Base-by-base conservation (phyloP, 2,329 filamentous ascomycete species). In the Aspergillus tubingensis region DNA sequence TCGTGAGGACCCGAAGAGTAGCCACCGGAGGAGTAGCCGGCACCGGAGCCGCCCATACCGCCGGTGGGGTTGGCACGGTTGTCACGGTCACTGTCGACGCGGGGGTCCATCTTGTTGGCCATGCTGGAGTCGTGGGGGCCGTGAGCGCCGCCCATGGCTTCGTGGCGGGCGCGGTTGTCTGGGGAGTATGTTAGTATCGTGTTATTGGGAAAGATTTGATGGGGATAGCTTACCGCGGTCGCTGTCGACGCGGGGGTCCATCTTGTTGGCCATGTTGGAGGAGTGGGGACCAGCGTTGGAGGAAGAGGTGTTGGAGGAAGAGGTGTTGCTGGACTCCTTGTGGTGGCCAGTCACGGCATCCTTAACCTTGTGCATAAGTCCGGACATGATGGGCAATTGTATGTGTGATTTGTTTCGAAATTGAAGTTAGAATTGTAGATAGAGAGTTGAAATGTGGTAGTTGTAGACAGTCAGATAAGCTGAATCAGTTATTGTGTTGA, bases 301-400 rank as follows among this genome's bases (percentile, higher is more conserved):
- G 27, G 64, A 50, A 17, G 44, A 30, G 17, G 17, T 19, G 17
- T 60, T 64, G 47, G 58, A 54, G 25, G 64, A 51, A 17, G 44
- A 17, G 5, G 52, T 60, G 43, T 30, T 50, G 30, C 59, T 61
- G 38, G 64, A 60, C 21, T 52, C n/a, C 23, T 65, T 55, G 59
- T 72, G 66, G 61, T 74, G 65, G 23, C 73, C 68, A 43, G 63
- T 65, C 54, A 81, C 52, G 61, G 69, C 76, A 8, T 80, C 75
- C 71, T 81, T 81, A 39, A 79, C 76, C 63, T 81, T 82, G 68
- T 81, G 74, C 58, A 80, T 68, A 57, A 79, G 71, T 52, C 65
- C 64, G 57, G 78, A 79, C 79, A 81, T 81, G 57, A 58, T 74
- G 76, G 41, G 41, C 41, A 44, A 5, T 44, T 3, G 21, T 53